Evolutionary conservation across 352 stramenopile species (phyloP), one percentile per base, ranked within the genome.

Genomic region (Pythium apleroticum): DNA sequence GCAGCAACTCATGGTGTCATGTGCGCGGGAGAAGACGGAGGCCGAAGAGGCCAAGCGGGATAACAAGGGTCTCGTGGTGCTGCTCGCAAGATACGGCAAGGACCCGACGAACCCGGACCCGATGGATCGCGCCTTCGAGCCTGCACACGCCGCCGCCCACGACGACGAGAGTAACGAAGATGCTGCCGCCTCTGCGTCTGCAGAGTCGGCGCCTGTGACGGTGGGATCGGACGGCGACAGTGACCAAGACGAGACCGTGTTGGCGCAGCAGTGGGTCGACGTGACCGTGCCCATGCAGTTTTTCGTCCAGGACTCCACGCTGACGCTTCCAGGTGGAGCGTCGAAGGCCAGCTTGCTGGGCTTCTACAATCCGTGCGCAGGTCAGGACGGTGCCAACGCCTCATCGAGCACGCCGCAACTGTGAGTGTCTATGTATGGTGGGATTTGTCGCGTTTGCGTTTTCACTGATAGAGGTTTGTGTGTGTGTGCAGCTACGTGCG

Each of bases 311-410:
- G 74, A 94, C 52, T 82, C 78, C 43, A 66, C 71, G 10, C 72
- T 93, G 31, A 63, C 77, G 28, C 73, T 95, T 4, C 68, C 70
- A 17, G 77, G 65, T 15, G 56, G 53, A 28, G 54, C 76, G 15
- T 91, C 86, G 17, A 94, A 94, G 64, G 75, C 82, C 27, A 76
- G 76, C 20, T 63, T 95, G 6, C 58, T 95, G 24, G 84, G 86
- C 30, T 95, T 95, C 53, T 95, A 95, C 72, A 91, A 93, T 57
- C 86, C 86, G 15, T 93, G 80, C 54, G 68, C 85, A n/a, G 69
- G 72, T 12, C 63, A 76, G 39, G 71, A 85, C 37, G 73, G 83
- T 41, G 71, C 66, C 15, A 74, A 82, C 45, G 68, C 35, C 20
- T 62, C 62, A 14, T 60, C 43, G 31, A 52, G 62, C 35, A 78